Evolutionary conservation across 352 stramenopile genomes (phyloP).

Genomic region (Globisporangium barbulae): DNA sequence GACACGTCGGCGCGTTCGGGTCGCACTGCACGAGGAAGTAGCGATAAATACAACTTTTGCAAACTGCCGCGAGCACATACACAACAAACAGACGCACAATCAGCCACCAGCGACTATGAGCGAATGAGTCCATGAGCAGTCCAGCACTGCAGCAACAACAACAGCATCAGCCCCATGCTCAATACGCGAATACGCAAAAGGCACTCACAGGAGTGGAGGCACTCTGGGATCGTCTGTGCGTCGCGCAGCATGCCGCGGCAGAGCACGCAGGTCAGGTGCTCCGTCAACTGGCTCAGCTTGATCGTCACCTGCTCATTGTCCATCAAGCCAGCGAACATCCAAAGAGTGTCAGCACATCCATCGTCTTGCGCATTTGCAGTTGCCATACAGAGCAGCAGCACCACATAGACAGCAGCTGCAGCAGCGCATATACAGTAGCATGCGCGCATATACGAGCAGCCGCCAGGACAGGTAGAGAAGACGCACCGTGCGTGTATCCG

Average conservation of each 20-base stretch:
- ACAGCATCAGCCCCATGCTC: neutral
- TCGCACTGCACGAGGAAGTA: constrained; percentile 67
- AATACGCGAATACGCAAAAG: neutral
- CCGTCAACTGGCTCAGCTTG: constrained; percentile 45
- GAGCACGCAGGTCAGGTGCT: constrained; percentile 64
- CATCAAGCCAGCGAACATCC: constrained; percentile 2
- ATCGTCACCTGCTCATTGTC: constrained; percentile 38
- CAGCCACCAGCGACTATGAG: neutral
- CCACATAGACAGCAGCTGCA: neutral
- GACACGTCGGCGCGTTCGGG: constrained; percentile 39
- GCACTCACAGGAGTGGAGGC: constrained; percentile 72
- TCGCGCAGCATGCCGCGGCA: constrained; percentile 68
- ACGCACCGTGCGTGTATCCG: constrained; percentile 30
- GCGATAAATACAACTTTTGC: constrained; percentile 84
- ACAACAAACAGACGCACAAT: neutral
- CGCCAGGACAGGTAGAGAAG: neutral
- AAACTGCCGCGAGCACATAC: constrained; percentile 37
- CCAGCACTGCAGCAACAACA: neutral
- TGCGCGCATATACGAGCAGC: neutral
- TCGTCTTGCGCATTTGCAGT: neutral
- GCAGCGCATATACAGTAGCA: neutral
- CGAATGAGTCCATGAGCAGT: neutral
- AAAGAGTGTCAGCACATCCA: constrained; percentile 5
- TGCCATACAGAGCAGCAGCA: neutral
- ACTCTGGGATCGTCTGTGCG: constrained; percentile 80